Conservation (phyloP, 2,329 filamentous ascomycete genomes). For the Kalmusia sp. region DNA sequence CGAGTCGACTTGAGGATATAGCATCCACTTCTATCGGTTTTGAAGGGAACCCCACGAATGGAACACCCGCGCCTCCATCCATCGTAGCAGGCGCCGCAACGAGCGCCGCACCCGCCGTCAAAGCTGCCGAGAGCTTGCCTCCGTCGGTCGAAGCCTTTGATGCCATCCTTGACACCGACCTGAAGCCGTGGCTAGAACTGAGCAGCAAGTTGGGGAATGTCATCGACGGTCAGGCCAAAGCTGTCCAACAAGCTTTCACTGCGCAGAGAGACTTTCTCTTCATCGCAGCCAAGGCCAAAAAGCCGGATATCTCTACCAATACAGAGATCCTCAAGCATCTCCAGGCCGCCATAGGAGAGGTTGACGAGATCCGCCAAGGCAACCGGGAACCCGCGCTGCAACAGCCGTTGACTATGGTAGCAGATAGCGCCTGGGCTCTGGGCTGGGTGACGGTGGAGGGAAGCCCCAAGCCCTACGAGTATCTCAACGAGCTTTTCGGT, state of each 20-base stretch:
- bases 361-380: constrained; percentile 80
- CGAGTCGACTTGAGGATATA: constrained; percentile 94
- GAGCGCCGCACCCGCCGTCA: constrained; percentile 39
- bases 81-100: constrained; percentile 38
- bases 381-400: constrained; percentile 79
- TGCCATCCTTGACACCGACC: constrained; percentile 72
- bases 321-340: constrained; percentile 86
- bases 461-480: constrained; percentile 75
- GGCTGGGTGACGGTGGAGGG: constrained; percentile 86
- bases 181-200: constrained; percentile 78
- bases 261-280: constrained; percentile 88
- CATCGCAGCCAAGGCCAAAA: constrained; percentile 88
- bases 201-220: constrained; percentile 80
- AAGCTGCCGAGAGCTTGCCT: constrained; percentile 52
- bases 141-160: constrained; percentile 89
- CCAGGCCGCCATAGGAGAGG: constrained; percentile 79
- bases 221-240: constrained; percentile 75
- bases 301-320: constrained; percentile 77
- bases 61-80: constrained; percentile 41
- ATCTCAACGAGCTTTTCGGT: constrained; percentile 81
- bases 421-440: constrained; percentile 87
- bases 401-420: constrained; percentile 84
- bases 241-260: constrained; percentile 72
- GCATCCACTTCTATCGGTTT: constrained; percentile 72
- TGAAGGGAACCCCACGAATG: constrained; percentile 51